These are phyloP conservation scores for Metschnikowia chrysomelidarum DNA, from an alignment of 805 yeast genomes.

Conservation along the genomic window DNA sequence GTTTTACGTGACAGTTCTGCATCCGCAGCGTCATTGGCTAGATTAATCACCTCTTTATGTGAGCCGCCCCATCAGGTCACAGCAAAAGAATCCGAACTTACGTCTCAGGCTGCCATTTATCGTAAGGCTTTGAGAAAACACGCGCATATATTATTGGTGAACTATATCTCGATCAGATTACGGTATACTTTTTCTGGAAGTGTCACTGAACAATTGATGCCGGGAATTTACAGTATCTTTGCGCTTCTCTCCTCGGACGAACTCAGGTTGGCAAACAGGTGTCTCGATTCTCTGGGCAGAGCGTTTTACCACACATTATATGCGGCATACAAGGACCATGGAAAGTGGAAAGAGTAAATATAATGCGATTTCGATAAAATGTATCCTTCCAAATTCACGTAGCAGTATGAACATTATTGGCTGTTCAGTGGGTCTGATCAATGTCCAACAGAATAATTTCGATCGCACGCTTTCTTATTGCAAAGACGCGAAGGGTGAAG, in stretches of 20 bases:
- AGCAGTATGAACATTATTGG: neutral
- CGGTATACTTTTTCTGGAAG: constrained; percentile 44
- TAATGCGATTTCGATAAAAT: neutral
- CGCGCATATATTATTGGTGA: constrained; percentile 55
- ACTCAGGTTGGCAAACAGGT: constrained; percentile 56
- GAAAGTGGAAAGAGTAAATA: constrained; percentile 66
- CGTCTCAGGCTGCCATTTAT: constrained; percentile 52
- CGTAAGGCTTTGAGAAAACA: constrained; percentile 64
- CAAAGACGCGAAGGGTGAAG: neutral
- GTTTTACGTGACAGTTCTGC: constrained; percentile 2
- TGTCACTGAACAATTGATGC: constrained; percentile 47
- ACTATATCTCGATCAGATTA: constrained; percentile 56
- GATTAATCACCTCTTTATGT: constrained; percentile 67
- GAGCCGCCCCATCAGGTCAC: constrained; percentile 54
- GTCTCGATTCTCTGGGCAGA: constrained; percentile 69
- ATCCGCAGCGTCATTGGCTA: constrained; percentile 46
- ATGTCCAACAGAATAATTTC: neutral
- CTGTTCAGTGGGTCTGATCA: neutral
- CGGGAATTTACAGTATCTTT: constrained; percentile 61
- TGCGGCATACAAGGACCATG: constrained; percentile 69
- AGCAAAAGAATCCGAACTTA: constrained; percentile 36
- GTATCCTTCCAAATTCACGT: no score
- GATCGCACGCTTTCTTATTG: no score
- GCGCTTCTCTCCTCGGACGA: constrained; percentile 70
- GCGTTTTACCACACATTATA: constrained; percentile 65